Percentiles rank a stretch among this genome's conserved stretches.
Conservation (phyloP, 139 green algal species). For the Chlorella sp. region DNA sequence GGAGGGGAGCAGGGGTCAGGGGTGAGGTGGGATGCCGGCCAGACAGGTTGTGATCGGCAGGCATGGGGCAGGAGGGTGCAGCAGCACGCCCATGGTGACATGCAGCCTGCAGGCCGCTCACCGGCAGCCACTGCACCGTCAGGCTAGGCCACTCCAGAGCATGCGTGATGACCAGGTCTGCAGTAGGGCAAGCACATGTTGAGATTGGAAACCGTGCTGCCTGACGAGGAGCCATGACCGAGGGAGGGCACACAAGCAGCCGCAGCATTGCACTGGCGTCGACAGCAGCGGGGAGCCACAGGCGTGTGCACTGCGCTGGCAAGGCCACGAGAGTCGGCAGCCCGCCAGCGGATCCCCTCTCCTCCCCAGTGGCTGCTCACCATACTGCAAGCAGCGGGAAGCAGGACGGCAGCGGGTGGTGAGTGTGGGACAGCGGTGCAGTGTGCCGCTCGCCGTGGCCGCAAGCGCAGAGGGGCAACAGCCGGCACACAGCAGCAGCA, state of each 20-base stretch:
- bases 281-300: not conserved
- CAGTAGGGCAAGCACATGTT: not conserved
- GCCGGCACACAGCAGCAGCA: not conserved
- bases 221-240: too few relatives aligned
- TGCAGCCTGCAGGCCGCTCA: conserved; percentile 58
- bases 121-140: conserved; percentile 98
- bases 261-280: not conserved
- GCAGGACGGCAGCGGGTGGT: not conserved
- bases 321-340: too few relatives aligned
- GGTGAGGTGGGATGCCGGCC: too few relatives aligned
- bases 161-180: conserved; percentile 99
- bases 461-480: not conserved
- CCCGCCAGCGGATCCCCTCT: too few relatives aligned
- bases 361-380: too few relatives aligned
- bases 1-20: not conserved
- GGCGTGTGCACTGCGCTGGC: not conserved
- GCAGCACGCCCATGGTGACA: too few relatives aligned
- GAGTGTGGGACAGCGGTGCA: not conserved
- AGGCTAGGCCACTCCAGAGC: conserved; percentile 98
- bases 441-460: not conserved
- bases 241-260: too few relatives aligned
- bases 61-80: not conserved
- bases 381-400: not conserved
- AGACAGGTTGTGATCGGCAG: too few relatives aligned
- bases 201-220: too few relatives aligned